Percentiles rank a stretch among this genome's conserved stretches.
Evolutionary conservation across 2,329 filamentous ascomycete genomes (phyloP).

Genomic region (Cytospora leucostoma): DNA sequence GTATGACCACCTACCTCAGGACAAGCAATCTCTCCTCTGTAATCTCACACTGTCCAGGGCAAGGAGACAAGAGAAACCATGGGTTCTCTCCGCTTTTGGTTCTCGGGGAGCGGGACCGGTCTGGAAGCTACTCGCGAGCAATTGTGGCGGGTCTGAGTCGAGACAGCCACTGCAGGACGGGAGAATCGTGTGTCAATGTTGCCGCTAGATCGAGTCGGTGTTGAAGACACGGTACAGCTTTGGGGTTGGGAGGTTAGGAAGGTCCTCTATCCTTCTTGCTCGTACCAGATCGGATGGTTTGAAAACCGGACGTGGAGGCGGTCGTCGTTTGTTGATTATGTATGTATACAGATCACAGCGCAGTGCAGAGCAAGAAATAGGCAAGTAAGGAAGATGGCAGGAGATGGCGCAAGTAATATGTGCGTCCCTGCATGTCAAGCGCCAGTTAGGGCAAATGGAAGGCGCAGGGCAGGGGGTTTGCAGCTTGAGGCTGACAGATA

Average conservation of each 20-base stretch:
- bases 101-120: constrained; percentile 4
- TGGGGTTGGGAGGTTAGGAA: background rate
- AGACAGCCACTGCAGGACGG: constrained; percentile 8
- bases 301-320: no score
- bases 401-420: constrained; percentile 11
- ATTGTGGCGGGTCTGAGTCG: constrained; percentile 14
- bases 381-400: background rate
- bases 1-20: constrained; percentile 8
- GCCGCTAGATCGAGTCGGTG: background rate
- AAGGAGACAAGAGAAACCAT: constrained; percentile 8
- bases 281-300: no score
- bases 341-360: background rate
- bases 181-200: background rate
- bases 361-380: background rate
- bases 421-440: constrained; percentile 16
- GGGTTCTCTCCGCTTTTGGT: constrained; percentile 2
- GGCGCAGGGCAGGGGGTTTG: background rate
- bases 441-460: constrained; percentile 2
- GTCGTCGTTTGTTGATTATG: background rate
- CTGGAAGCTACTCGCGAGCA: constrained; percentile 23
- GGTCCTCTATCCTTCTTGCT: background rate
- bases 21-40: constrained; percentile 5
- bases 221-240: background rate
- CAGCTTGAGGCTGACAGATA: constrained; percentile 7
- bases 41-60: constrained; percentile 3